A percentile compares a stretch with the other conserved stretches of the same genome.
Conservation (phyloP, 2,329 filamentous ascomycete genomes). For the Didymella pomorum region DNA sequence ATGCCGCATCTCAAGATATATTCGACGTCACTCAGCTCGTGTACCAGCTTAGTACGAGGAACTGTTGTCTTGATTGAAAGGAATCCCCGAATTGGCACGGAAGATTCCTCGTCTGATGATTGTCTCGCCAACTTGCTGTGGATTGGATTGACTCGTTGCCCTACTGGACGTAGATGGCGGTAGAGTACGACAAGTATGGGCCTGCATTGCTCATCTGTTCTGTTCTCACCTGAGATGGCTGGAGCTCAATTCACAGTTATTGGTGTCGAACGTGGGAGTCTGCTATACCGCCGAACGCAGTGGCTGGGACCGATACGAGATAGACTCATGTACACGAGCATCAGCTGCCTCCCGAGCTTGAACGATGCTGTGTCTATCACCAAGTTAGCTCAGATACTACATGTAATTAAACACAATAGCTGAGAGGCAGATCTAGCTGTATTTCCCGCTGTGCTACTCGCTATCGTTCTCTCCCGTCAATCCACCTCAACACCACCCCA, state of each 20-base stretch:
- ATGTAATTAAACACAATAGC: too few species aligned
- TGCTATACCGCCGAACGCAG: constrained; percentile 3
- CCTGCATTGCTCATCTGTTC: neutral
- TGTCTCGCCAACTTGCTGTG: neutral
- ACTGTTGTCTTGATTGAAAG: neutral
- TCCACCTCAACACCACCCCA: constrained; percentile 51
- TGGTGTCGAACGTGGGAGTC: neutral
- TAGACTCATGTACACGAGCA: too few species aligned
- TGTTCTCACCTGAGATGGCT: neutral
- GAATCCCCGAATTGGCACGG: neutral
- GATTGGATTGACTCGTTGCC: neutral
- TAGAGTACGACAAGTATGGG: neutral
- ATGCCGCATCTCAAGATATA: neutral
- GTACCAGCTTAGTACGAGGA: neutral
- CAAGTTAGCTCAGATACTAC: too few species aligned
- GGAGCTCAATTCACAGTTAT: neutral
- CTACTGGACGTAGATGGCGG: too few species aligned
- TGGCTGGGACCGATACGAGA: constrained; percentile 12
- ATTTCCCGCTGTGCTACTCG: too few species aligned
- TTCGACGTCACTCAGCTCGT: neutral
- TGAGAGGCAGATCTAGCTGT: too few species aligned
- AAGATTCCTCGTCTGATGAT: neutral
- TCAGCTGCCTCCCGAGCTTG: too few species aligned
- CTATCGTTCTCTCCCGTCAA: constrained; percentile 20
- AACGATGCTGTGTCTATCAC: too few species aligned